Evolutionary conservation across 2,329 filamentous ascomycete genomes (phyloP), one percentile per base, ranked within the genome.

Genomic region (Pestalotiopsis sp.): DNA sequence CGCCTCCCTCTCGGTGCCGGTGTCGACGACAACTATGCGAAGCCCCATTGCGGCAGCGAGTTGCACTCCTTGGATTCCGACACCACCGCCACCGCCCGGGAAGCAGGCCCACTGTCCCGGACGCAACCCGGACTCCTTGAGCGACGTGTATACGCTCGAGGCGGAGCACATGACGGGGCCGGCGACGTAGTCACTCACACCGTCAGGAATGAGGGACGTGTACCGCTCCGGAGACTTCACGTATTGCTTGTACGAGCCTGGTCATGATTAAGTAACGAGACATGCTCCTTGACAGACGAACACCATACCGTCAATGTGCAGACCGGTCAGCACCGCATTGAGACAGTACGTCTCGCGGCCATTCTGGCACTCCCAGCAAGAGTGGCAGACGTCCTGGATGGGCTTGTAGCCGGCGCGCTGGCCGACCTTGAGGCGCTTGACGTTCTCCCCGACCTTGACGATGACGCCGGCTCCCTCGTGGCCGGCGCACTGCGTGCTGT

Each of bases 101-200:
- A 88, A 87, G 17, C 85, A 83, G 1, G 85, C 84, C 84, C 85
- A 89, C 64, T 88, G 79, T 11, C 86, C 85, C 0, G 86, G 78
- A 68, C 79, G 79, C 3, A 88, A 77, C 1, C 79, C 81, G 0
- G 84, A 85, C 56, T 87, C 84, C 13, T 84, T 81, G 64, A 90
- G 78, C 2, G 87, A 85, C 2, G 85, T 83, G 75, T 90, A 88
- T 70, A 89, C 86, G 1, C 88, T 90, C 6, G 83, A 84, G 0
- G 85, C 86, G 58, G 80, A 83, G 77, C 88, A 90, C 86, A 90
- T 89, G 68, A 90, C 84, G 0, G 88, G 88, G 0, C 84, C 88
- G 2, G 87, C 88, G 17, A 88, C 73, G 73, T 85, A 80, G 31
- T 84, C 81, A 71, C 86, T 83, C 36, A 82, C 82, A 31, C 82